phyloP scores from a whole-genome alignment of 73 alveolate species.

The Paramecium caudatum region DNA sequence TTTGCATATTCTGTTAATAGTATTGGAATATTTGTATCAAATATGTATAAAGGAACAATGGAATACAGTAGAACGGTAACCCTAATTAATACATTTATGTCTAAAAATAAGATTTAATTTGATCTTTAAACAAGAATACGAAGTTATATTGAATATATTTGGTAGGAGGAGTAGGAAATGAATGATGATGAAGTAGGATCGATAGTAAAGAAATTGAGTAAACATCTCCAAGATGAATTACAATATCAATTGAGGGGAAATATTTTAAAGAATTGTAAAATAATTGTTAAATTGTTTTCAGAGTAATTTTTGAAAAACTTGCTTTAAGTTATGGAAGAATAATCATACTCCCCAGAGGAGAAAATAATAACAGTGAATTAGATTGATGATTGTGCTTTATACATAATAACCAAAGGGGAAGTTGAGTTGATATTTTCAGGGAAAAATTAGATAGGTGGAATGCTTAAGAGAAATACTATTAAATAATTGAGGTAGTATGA shows the following conservation, averaged over 20 bases:
- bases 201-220: constrained; percentile 81
- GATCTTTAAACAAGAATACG: constrained; percentile 85
- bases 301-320: constrained; percentile 78
- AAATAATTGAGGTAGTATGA: constrained; percentile 78
- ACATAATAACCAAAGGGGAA: constrained; percentile 85
- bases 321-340: constrained; percentile 76
- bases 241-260: constrained; percentile 81
- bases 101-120: constrained; percentile 81
- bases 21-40: constrained; percentile 87
- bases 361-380: constrained; percentile 81
- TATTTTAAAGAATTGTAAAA: constrained; percentile 79
- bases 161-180: constrained; percentile 82
- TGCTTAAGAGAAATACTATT: constrained; percentile 69
- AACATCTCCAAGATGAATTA: constrained; percentile 81
- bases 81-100: constrained; percentile 84
- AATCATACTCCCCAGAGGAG: constrained; percentile 87
- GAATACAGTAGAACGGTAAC: constrained; percentile 85
- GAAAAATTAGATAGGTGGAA: constrained; percentile 71
- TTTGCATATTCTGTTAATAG: constrained; percentile 91
- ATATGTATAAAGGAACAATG: constrained; percentile 78
- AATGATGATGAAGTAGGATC: constrained; percentile 85
- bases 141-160: constrained; percentile 86
- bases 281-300: constrained; percentile 80
- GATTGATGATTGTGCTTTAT: constrained; percentile 82
- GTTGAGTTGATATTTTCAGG: constrained; percentile 81